Evolutionary conservation across 129 eudicot genomes (phyloP), one percentile per base, ranked within the genome.

Genomic region (Chrysanthemum makinoi): DNA sequence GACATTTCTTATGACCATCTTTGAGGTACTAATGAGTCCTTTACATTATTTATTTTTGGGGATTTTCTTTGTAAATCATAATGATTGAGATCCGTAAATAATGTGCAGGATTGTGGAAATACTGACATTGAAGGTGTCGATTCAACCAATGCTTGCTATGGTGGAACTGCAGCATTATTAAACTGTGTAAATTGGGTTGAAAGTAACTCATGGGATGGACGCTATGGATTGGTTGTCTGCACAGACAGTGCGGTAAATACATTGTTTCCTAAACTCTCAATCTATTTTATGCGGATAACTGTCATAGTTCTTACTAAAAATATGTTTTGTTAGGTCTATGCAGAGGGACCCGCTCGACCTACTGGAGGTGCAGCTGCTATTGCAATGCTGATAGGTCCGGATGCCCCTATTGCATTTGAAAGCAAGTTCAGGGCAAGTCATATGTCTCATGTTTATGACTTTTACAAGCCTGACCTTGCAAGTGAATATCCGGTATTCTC

Each of bases 91-190:
- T 16, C 5, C 1, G 6, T 39, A 39, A 39, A 39, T 39, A 39
- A 39, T 16, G 5, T 52, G 57, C 57, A 52, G 57, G 66, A 62
- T 1, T 62, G 47, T 80, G 96, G 96, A 78, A 94, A 94, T 77
- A 89, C 96, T 14, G 98, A 94, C 79, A 94, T 94, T 55, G 96
- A 89, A 85, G 98, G 98, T 9, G 98, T 93, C 73, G 98, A 93
- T 85, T 93, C 98, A 52, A 89, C 88, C 74, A 93, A 89, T 49
- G 98, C 96, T 0, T 93, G 98, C 77, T 93, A 93, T 72, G 98
- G 98, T 18, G 98, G 98, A 77, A 93, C 98, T 39, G 98, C 98
- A 69, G 98, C 96, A 10, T 80, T 93, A 58, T 86, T 93, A 72
- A 93, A 93, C 75, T 93, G 98, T 69, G 95, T 93, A 66, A 93